Evolutionary conservation across 2,329 filamentous ascomycete species (phyloP).

Genomic region (Stemphylium vesicarium): DNA sequence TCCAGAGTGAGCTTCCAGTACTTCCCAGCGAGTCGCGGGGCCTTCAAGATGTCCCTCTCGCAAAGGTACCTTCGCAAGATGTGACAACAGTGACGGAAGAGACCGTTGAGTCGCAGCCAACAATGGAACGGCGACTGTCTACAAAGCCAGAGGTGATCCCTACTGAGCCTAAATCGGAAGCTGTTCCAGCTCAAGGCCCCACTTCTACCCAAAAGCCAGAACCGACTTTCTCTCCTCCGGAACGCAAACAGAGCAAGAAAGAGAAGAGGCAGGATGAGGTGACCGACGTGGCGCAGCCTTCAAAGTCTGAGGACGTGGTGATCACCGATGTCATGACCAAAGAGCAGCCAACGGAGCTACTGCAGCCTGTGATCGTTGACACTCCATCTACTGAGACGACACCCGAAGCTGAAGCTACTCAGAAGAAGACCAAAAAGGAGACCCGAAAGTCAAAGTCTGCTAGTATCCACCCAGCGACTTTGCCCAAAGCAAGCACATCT

Average conservation of each 20-base stretch:
- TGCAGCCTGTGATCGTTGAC: neutral
- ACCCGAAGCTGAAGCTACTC: neutral
- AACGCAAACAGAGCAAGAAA: slow-evolving; percentile 38
- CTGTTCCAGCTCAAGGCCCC: neutral
- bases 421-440: slow-evolving; percentile 27
- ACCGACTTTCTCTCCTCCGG: slow-evolving; percentile 19
- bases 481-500: neutral
- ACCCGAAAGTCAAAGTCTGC: slow-evolving; percentile 23
- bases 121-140: neutral
- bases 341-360: neutral
- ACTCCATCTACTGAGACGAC: neutral
- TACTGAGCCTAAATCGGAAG: neutral
- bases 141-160: neutral
- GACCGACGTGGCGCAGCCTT: slow-evolving; percentile 7
- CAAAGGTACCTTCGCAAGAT: neutral
- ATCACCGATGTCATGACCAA: neutral
- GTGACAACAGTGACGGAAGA: neutral
- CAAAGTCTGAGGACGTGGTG: slow-evolving; percentile 5
- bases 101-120: neutral
- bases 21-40: neutral
- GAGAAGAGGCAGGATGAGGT: slow-evolving; percentile 28
- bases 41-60: no score
- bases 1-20: no score
- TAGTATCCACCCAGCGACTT: neutral
- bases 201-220: slow-evolving; percentile 10